phyloP scores from a whole-genome alignment of 345 rosid genomes.

The Lepidium didymum region DNA sequence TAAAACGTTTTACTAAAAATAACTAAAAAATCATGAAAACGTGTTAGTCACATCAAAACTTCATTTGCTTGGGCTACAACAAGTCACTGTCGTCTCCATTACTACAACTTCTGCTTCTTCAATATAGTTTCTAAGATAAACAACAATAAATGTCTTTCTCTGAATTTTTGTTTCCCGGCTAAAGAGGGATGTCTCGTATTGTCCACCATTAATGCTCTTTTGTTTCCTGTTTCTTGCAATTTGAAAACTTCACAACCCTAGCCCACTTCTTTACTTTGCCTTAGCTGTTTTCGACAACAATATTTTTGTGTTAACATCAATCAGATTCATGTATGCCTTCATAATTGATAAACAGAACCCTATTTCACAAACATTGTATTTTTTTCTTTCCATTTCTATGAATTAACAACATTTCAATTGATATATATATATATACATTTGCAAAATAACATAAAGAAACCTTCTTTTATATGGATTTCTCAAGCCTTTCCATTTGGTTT shows the following conservation, averaged over 20 bases:
- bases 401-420: neutral
- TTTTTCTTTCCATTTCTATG: neutral
- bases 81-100: constrained; percentile 36
- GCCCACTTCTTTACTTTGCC: constrained; percentile 24
- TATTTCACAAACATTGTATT: neutral
- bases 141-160: constrained; percentile 20
- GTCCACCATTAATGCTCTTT: constrained; percentile 53
- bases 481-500: too few species aligned
- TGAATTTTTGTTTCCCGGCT: constrained; percentile 11
- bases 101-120: constrained; percentile 26
- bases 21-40: too few species aligned
- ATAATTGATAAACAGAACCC: neutral
- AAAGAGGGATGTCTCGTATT: constrained; percentile 29
- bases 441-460: neutral
- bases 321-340: neutral
- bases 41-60: constrained; percentile 24
- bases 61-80: neutral
- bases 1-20: neutral
- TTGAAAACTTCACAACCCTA: constrained; percentile 10
- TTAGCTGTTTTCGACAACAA: constrained; percentile 19
- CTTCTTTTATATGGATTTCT: neutral
- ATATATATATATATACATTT: neutral
- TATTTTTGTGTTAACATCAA: neutral
- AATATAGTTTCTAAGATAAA: neutral
- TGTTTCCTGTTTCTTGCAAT: constrained; percentile 19